Evolutionary conservation across 1,284 basidiomycete genomes (phyloP), one percentile per base, ranked within the genome.

Genomic region (Pterula multifida): DNA sequence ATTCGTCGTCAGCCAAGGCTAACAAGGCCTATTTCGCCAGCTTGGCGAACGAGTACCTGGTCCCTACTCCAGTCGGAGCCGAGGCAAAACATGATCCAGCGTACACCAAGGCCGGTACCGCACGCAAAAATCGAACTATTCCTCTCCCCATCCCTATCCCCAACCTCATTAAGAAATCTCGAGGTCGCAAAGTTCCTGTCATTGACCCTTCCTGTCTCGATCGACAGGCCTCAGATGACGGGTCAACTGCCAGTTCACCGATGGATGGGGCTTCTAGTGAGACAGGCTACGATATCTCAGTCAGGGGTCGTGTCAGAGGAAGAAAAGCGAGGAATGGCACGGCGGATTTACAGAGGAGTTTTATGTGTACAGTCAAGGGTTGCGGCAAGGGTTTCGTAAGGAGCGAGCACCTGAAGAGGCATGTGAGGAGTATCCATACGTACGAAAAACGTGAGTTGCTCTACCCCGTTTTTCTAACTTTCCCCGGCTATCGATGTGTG

Each of bases 381-480:
- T 90, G 86, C 62, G 81, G 81, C 42, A 90, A 89, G 67, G 82
- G 81, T 55, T 88, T 90, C 63, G 78, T 77, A 48, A 69, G 86
- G 24, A 80, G 81, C 19, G 85, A 90, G 64, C 85, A 89, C 64
- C 65, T 90, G 55, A 88, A 88, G 68, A 66, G 85, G 35, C 86
- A 90, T 65, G 74, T 88, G 23, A 63, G 84, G 56, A 81, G 79
- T 58, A 85, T 90, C 49, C 86, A 90, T 63, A 88, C 85, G 1
- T 76, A 85, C 60, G 85, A 88, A 62, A 87, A 86, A 65, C 86
- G 85, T 88, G 64, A 66, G 75, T 71, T 28, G n/a, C n/a, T n/a
- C n/a, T n/a, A n/a, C n/a, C n/a, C n/a, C n/a, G n/a, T n/a, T 47
- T 44, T 45, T 47, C 49, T 55, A 23, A 26, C 15, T 45, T 42